These are phyloP conservation scores for Conidiobolus incongruus DNA, from an alignment of 371 early-diverging fungal species.

Conservation along the genomic window DNA sequence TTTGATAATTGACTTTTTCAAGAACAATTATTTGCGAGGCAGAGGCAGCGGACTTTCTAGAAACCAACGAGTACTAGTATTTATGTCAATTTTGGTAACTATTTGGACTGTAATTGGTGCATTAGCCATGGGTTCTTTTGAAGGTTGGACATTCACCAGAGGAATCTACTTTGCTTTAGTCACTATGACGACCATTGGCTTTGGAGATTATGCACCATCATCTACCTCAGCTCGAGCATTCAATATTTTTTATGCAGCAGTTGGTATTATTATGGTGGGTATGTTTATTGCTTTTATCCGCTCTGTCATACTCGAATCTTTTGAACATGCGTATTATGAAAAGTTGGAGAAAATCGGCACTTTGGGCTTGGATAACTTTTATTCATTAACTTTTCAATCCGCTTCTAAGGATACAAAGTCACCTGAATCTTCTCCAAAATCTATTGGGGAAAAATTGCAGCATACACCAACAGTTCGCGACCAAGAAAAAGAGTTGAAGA, in stretches of 20 bases:
- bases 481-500: no score
- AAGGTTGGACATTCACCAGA: slow-evolving; percentile 2
- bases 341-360: not conserved
- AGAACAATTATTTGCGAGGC: not conserved
- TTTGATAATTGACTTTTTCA: slow-evolving; percentile 2
- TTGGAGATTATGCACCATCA: slow-evolving; percentile 1
- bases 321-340: not conserved
- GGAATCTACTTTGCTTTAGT: slow-evolving; percentile 3
- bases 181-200: slow-evolving; percentile 5
- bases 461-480: no score
- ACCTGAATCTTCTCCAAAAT: no score
- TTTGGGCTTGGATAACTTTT: not conserved
- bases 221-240: not conserved
- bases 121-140: not conserved
- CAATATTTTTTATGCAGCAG: not conserved
- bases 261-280: slow-evolving; percentile 5
- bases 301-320: slow-evolving; percentile 1
- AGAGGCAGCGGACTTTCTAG: slow-evolving; percentile 1
- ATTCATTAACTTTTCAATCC: no score
- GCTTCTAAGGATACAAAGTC: no score
- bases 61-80: not conserved
- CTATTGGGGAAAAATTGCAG: no score
- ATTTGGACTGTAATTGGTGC: slow-evolving; percentile 1
- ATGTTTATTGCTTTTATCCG: not conserved
- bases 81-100: not conserved